A percentile compares a stretch with the other conserved stretches of the same genome.
These are phyloP conservation scores for Arthrobotrys sinensis DNA, from an alignment of 2,329 filamentous ascomycete species.

Conservation along the genomic window DNA sequence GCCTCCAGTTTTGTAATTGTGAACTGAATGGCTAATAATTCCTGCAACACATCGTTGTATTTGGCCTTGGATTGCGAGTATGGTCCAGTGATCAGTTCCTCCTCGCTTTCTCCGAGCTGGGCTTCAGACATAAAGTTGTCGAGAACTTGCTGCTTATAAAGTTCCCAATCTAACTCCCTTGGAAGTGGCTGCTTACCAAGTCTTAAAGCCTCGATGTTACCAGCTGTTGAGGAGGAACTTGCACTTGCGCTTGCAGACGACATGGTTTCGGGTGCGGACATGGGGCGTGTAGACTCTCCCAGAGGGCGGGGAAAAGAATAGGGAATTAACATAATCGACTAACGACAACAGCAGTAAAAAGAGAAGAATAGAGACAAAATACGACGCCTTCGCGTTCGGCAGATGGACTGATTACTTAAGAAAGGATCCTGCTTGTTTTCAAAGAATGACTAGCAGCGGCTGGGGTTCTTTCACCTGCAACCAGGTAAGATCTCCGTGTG, in stretches of 20 bases:
- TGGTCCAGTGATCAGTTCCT: slow-evolving; percentile 41
- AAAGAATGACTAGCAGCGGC: slow-evolving; percentile 26
- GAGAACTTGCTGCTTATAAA: slow-evolving; percentile 51
- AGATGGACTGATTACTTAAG: slow-evolving; percentile 27
- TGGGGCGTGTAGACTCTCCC: slow-evolving; percentile 21
- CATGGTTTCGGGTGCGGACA: slow-evolving; percentile 41
- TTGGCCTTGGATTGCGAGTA: slow-evolving; percentile 36
- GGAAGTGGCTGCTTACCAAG: slow-evolving; percentile 52
- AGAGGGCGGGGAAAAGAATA: slow-evolving; percentile 1
- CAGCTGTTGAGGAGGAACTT: slow-evolving; percentile 10
- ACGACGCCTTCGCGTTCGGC: slow-evolving; percentile 25
- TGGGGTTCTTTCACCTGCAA: slow-evolving; percentile 26
- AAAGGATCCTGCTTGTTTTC: slow-evolving; percentile 5
- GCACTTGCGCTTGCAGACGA: slow-evolving; percentile 25
- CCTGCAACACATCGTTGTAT: slow-evolving; percentile 59
- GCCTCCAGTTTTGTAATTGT: slow-evolving; percentile 44
- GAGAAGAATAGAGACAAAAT: slow-evolving; percentile 1
- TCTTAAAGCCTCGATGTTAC: slow-evolving; percentile 23
- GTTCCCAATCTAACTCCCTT: slow-evolving; percentile 47
- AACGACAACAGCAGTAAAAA: slow-evolving; percentile 19
- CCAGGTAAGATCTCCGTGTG: slow-evolving; percentile 38
- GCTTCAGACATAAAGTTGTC: slow-evolving; percentile 40
- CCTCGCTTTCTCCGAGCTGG: slow-evolving; percentile 49
- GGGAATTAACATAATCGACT: slow-evolving; percentile 1
- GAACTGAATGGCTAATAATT: slow-evolving; percentile 41